Conservation (phyloP, 2,329 filamentous ascomycete species). For the Leptographium radiaticola region DNA sequence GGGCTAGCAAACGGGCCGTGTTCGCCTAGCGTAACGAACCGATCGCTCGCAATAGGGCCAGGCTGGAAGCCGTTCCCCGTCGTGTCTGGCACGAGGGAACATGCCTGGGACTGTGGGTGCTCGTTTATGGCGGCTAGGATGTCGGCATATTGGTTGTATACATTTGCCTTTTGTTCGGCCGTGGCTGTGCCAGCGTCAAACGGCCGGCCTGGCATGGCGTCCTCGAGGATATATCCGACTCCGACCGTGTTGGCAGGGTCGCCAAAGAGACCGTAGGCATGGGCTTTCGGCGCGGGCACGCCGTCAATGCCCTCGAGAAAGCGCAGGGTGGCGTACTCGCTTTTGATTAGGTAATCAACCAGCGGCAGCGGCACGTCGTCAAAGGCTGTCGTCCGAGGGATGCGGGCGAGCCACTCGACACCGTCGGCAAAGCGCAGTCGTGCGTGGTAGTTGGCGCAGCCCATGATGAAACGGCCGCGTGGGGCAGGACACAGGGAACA, state of each 20-base stretch:
- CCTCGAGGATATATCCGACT: conserved; percentile 3
- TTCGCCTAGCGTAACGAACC: background rate
- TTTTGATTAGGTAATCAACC: background rate
- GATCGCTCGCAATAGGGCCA: conserved; percentile 1
- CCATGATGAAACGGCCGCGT: background rate
- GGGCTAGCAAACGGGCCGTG: background rate
- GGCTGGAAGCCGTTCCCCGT: background rate
- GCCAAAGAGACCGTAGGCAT: background rate
- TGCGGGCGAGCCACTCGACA: conserved; percentile 2
- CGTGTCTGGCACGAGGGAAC: background rate
- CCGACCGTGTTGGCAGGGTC: conserved; percentile 1
- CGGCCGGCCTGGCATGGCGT: conserved; percentile 2
- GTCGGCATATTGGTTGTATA: conserved; percentile 4
- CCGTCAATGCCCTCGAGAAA: background rate
- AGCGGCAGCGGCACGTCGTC: background rate
- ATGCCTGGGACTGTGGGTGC: background rate
- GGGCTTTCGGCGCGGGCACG: background rate
- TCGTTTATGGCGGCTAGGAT: background rate
- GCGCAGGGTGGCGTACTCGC: conserved; percentile 6
- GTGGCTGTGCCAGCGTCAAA: background rate
- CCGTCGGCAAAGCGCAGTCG: conserved; percentile 4
- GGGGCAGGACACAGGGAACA: no score
- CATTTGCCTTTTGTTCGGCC: background rate
- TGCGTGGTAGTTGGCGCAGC: conserved; percentile 5
- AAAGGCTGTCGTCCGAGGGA: background rate